Conservation (phyloP, 768 basidiomycete genomes). For the Botryobasidium botryosum region DNA sequence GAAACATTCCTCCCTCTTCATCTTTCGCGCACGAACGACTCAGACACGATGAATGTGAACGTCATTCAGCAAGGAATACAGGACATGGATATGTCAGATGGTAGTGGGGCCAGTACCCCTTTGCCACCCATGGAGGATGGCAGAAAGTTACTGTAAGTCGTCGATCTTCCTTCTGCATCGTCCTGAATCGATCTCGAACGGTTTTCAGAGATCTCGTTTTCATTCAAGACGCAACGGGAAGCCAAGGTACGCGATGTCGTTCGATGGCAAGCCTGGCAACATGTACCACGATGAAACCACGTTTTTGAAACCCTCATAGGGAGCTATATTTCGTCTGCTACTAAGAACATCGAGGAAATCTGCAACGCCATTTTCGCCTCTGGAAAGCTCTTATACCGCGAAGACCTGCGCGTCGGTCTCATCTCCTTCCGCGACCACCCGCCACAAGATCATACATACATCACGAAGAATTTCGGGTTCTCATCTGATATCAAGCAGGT, state of each 20-base stretch:
- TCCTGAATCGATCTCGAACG: neutral
- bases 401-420: slow-evolving; percentile 83
- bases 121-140: slow-evolving; percentile 5
- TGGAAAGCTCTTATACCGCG: slow-evolving; percentile 68
- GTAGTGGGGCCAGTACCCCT: slow-evolving; percentile 5
- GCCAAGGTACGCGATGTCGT: slow-evolving; percentile 27
- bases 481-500: slow-evolving; percentile 81
- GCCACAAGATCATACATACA: slow-evolving; percentile 90
- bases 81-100: slow-evolving; percentile 1
- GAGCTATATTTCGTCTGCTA: slow-evolving; percentile 82
- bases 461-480: slow-evolving; percentile 88
- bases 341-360: slow-evolving; percentile 92
- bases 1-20: too few relatives aligned
- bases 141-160: slow-evolving; percentile 10
- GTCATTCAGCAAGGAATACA: neutral
- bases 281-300: neutral
- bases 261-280: neutral
- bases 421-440: slow-evolving; percentile 95
- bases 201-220: slow-evolving; percentile 70
- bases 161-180: neutral
- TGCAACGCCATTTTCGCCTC: slow-evolving; percentile 90
- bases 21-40: neutral
- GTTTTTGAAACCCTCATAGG: slow-evolving; percentile 21
- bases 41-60: neutral
- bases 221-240: slow-evolving; percentile 89